A percentile compares a stretch with the other conserved stretches of the same genome.
Conservation (phyloP, 192 early-diverging fungal species). For the Glomus cerebriforme region DNA sequence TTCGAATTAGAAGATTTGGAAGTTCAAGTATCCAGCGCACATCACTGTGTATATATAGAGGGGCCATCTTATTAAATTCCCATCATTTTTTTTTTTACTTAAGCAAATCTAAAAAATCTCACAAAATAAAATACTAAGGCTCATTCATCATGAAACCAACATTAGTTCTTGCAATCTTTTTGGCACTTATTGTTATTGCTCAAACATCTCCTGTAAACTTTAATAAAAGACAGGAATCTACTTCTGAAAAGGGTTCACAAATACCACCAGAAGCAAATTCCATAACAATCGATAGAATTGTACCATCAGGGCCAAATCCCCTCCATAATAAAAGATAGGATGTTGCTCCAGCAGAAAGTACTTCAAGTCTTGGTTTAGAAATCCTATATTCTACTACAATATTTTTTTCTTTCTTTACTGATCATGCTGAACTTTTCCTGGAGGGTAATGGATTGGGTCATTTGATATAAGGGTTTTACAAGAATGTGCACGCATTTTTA, state of each 20-base stretch:
- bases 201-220: neutral
- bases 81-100: neutral
- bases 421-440: neutral
- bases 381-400: neutral
- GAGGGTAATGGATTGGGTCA: neutral
- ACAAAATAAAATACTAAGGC: slow-evolving; percentile 1
- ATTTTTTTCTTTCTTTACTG: neutral
- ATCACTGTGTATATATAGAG: neutral
- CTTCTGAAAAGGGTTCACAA: neutral
- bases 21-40: neutral
- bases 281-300: neutral
- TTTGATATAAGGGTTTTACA: neutral
- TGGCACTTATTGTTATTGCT: neutral
- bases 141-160: slow-evolving; percentile 3
- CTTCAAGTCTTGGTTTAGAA: neutral
- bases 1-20: neutral
- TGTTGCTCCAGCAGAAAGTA: neutral
- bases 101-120: neutral
- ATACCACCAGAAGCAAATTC: neutral
- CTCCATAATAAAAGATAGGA: slow-evolving; percentile 2
- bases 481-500: neutral
- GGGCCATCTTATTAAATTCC: neutral
- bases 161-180: neutral
- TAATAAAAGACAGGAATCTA: neutral
- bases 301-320: slow-evolving; percentile 4